Conservation (phyloP, 208 protist species). For the Blastocrithidia nonstop region DNA sequence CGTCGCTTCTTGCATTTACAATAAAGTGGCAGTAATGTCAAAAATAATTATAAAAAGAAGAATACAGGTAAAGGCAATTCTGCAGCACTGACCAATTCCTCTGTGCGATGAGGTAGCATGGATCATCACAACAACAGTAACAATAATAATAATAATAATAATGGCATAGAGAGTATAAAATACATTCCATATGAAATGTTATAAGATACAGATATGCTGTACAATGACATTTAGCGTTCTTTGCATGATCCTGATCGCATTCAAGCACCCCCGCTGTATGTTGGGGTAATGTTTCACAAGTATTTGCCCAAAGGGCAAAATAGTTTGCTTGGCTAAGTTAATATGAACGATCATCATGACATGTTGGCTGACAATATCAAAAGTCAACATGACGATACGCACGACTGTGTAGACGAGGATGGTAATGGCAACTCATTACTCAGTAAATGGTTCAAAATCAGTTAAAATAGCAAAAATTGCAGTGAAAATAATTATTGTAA, state of each 20-base stretch:
- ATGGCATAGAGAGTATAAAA: slow-evolving; percentile 8
- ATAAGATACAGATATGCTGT: slow-evolving; percentile 17
- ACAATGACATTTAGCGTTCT: slow-evolving; percentile 19
- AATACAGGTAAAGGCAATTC: too few relatives aligned
- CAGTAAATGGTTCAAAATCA: too few relatives aligned
- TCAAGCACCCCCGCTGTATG: slow-evolving; percentile 67
- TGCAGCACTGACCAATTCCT: too few relatives aligned
- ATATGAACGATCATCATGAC: not conserved
- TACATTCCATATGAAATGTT: slow-evolving; percentile 16
- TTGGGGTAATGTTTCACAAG: slow-evolving; percentile 19
- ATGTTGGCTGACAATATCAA: not conserved
- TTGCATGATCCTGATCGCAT: slow-evolving; percentile 71
- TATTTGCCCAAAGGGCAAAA: slow-evolving; percentile 4
- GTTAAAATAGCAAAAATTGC: too few relatives aligned
- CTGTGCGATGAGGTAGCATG: too few relatives aligned
- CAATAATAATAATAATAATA: not conserved
- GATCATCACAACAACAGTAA: too few relatives aligned
- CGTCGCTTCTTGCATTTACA: too few relatives aligned
- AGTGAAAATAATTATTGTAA: too few relatives aligned
- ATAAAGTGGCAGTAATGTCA: too few relatives aligned
- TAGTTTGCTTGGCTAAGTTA: slow-evolving; percentile 30
- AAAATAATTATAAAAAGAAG: too few relatives aligned
- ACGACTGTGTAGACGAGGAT: slow-evolving; percentile 1
- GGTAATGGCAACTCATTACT: too few relatives aligned
- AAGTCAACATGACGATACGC: not conserved